phyloP scores from a whole-genome alignment of 805 yeast genomes.

The Debaryomyces maramus region DNA sequence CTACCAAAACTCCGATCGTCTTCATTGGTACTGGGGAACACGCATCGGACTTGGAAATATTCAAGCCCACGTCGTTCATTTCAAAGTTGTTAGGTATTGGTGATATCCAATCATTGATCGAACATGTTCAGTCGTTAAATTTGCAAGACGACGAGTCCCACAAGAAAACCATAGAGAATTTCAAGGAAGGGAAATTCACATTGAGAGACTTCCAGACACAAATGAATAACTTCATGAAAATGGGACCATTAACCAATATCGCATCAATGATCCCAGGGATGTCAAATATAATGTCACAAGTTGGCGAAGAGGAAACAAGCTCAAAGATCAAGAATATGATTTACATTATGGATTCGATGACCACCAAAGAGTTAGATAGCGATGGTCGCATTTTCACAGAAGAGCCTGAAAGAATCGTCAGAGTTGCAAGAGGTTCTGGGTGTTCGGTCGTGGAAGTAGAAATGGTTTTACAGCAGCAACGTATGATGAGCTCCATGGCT shows the following conservation, averaged over 20 bases:
- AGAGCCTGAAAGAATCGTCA: constrained; percentile 80
- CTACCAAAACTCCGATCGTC: constrained; percentile 90
- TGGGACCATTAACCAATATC: constrained; percentile 94
- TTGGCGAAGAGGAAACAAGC: constrained; percentile 92
- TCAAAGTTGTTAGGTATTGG: constrained; percentile 95
- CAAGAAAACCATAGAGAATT: constrained; percentile 85
- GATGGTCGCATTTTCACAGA: constrained; percentile 81
- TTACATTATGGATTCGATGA: constrained; percentile 94
- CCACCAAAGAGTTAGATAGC: constrained; percentile 82
- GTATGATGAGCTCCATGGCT: constrained; percentile 94
- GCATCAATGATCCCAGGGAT: constrained; percentile 95
- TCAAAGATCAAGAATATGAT: constrained; percentile 82
- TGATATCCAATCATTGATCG: constrained; percentile 90
- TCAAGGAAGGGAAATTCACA: constrained; percentile 93
- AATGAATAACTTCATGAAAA: constrained; percentile 90
- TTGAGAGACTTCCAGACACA: constrained; percentile 89
- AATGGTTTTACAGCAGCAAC: constrained; percentile 85
- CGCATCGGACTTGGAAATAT: constrained; percentile 86
- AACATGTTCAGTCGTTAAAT: constrained; percentile 85
- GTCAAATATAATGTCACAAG: constrained; percentile 77
- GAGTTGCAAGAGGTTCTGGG: constrained; percentile 95
- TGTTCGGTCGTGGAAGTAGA: constrained; percentile 91
- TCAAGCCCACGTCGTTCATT: constrained; percentile 84
- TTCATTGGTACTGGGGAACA: constrained; percentile 99
- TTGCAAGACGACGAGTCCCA: constrained; percentile 67